Evolutionary conservation across 108 stramenopile species (phyloP), one percentile per base, ranked within the genome.

Genomic region (Licmophora abbreviata): DNA sequence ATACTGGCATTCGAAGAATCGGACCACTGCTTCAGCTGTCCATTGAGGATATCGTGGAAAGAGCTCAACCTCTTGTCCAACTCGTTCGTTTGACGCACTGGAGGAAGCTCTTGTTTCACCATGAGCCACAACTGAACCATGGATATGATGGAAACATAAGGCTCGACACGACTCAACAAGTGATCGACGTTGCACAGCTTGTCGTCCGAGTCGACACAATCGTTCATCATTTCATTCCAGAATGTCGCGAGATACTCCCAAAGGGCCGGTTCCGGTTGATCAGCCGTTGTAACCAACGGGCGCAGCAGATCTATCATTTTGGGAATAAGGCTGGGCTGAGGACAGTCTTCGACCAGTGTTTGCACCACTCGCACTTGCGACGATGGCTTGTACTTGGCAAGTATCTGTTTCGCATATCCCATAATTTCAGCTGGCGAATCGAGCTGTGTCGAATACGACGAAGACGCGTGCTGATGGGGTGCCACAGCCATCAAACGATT

Each of bases 291-390:
- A 20, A 63, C 41, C 20, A 64, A 9, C 8, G 60, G 64, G 15
- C 64, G 48, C 29, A 72, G 50, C 21, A 65, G 43, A 42, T 72
- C 71, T 44, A 72, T 23, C 34, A 72, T 61, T 20, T 54, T 65
- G 0, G 71, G 58, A 43, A 61, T 45, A 28, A 72, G 33, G 17
- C 64, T 60, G 11, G 54, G 55, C 52, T 59, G 38, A 4, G 64
- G 56, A 49, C 59, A 61, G 37, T 65, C 48, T 9, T 57, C 35
- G n/a, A 61, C 27, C 27, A 72, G 17, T 43, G 57, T 60, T 7
- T 29, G 44, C 0, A 72, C 50, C 24, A 72, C 47, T 34, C 58
- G 42, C 6, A 72, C 55, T 44, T 61, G 71, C 26, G 37, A n/a
- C 11, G 24, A 30, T 15, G 56, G 45, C 9, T 8, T 18, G 46